phyloP scores from a whole-genome alignment of 805 yeast species.

The Kodamaea hsintzibuensis region DNA sequence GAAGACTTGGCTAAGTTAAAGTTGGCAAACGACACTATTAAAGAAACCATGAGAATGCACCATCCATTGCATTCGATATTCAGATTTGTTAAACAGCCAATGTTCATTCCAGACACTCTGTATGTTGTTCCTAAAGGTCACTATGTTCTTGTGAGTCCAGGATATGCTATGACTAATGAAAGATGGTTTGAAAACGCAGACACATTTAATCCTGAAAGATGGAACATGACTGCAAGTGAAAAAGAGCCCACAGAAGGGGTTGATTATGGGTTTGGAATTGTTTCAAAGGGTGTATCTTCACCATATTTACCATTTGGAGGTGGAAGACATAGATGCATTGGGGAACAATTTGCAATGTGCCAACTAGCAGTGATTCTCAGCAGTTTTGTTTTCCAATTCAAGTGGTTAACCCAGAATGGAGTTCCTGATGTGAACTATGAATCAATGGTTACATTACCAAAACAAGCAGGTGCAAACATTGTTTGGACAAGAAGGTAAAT shows the following conservation, averaged over 20 bases:
- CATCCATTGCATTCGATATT: conserved; percentile 95
- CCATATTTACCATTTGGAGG: conserved; percentile 98
- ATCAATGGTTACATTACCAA: conserved; percentile 91
- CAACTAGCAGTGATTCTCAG: conserved; percentile 85
- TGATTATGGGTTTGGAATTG: conserved; percentile 93
- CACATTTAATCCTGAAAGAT: conserved; percentile 80
- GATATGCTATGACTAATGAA: conserved; percentile 78
- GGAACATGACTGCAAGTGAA: conserved; percentile 45
- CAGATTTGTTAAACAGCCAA: conserved; percentile 79
- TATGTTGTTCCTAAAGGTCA: conserved; percentile 87
- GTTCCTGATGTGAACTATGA: conserved; percentile 75
- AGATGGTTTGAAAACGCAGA: conserved; percentile 76
- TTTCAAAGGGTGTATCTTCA: conserved; percentile 91
- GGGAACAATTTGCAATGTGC: conserved; percentile 94
- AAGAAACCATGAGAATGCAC: conserved; percentile 93
- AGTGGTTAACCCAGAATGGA: conserved; percentile 38
- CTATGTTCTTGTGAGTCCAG: conserved; percentile 90
- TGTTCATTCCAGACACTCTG: conserved; percentile 74
- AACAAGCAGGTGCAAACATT: conserved; percentile 62
- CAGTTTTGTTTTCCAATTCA: conserved; percentile 66
- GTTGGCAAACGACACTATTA: conserved; percentile 75
- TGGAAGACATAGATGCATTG: conserved; percentile 98
- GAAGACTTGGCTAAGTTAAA: conserved; percentile 83
- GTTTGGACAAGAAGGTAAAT: conserved; percentile 61
- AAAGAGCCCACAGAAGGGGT: conserved; percentile 42